Base-by-base conservation (phyloP, 2,329 filamentous ascomycete genomes). In the Paracoccidioides lutzii region DNA sequence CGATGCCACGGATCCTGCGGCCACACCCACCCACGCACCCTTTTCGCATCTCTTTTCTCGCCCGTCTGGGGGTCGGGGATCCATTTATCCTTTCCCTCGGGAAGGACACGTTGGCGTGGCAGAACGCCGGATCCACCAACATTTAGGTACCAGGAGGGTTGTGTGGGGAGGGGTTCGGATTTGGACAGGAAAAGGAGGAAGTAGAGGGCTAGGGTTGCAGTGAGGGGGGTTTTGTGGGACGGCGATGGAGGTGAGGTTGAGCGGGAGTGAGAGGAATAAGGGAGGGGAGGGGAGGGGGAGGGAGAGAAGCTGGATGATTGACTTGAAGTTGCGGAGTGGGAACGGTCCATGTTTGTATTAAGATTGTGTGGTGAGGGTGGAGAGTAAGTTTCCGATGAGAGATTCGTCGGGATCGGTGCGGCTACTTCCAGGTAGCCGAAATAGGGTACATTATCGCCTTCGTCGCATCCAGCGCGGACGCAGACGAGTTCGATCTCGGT, bases 401-500 rank as follows among this genome's bases (percentile, higher is more conserved):
- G 74, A 40, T 76, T 76, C 52, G 82, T 76, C 5, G 76, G 71
- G 54, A 84, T 79, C 0, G 81, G 76, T 0, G 77, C 66, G 0
- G 79, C 76, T 33, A 95, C 79, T 69, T 97, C 90, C 4, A 96
- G 76, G 70, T 84, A 88, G n/a, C 91, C 90, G 66, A 95, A 96
- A 68, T 89, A 83, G 0, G 90, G 90, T 0, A 83, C 82, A 43
- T 78, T 73, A 49, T 74, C 73, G 33, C 65, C 65, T 78, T 84
- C 62, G 68, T 81, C 73, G 56, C 72, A 75, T 53, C 90, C 90
- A 61, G 87, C 88, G 64, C 90, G 88, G 0, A 95, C 89, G 63
- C 93, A 83, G 42, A 96, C 84, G 7, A 96, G 83, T 73, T 97
- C 91, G 64, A 95, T 95, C 73, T 96, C 91, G 0, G 89, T 96